Evolutionary conservation across 2,329 filamentous ascomycete genomes (phyloP), one percentile per base, ranked within the genome.

Genomic region (Pseudogymnoascus sp.): DNA sequence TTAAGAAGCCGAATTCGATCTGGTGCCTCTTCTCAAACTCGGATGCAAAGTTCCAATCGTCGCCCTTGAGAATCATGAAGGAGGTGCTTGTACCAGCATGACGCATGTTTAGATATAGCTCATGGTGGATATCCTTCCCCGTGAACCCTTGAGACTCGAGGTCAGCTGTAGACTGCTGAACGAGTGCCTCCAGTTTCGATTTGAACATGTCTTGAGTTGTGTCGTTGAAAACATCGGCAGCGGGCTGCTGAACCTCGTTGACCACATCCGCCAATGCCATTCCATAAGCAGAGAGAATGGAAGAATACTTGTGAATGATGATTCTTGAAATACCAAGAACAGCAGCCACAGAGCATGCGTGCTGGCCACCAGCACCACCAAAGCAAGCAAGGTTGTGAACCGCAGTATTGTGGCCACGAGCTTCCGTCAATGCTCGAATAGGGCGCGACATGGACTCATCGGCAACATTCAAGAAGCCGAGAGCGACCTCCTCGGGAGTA

Each of bases 251-350:
- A 31, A 88, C 82, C 76, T 97, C 93, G 67, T 96, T 90, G 0
- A 96, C 93, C 0, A 96, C 91, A 70, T 96, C 92, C 8, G 93
- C 93, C 3, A 96, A 78, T 0, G 92, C 91, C 90, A 96, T 96
- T 7, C 92, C 92, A 68, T 96, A 96, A 0, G 92, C 92, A 1
- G 91, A 96, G 0, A 96, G 79, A 0, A 96, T 90, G 0, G 90
- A 95, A 0, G 91, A 95, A 73, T 96, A 95, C 60, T 89, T 81
- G 72, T 96, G 92, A 2, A 96, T 82, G 10, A 96, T 80, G 24
- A 96, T 93, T 72, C 93, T 90, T n/a, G 83, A 84, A 66, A 96
- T 91, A 0, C 91, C 91, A 0, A 96, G 79, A 2, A 89, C 88
- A 70, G 91, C 86, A 1, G 91, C 91, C 67, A 96, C 95, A 1